Base-by-base conservation (phyloP, 2,329 filamentous ascomycete species). In the Clonostachys rhizophaga region DNA sequence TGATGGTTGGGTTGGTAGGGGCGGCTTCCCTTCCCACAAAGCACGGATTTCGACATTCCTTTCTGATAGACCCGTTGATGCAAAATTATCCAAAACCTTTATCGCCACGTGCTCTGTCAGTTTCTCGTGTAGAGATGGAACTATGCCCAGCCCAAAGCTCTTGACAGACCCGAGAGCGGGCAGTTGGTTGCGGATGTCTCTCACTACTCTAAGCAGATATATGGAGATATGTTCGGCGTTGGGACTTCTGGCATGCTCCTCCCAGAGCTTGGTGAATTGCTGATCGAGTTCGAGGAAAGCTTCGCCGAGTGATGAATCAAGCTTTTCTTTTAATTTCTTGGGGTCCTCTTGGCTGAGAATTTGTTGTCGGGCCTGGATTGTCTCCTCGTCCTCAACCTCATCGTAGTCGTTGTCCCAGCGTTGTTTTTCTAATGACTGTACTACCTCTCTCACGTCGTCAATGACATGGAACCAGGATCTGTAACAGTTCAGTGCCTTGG, bases 11-110 rank as follows among this genome's bases (percentile, higher is more conserved):
- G 83, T 75, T 0, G 92, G 92, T 40, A 96, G 63, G 24, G 81
- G 73, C 0, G 88, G 87, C 36, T 80, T 72, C 1, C 88, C 88
- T 60, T 95, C 90, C 91, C 91, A 96, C 0, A 96, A 71, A 1
- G 79, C 75, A 45, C 83, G 76, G 7, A 85, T 83, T 3, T 76
- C 74, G 1, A 88, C 75, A 30, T 58, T 67, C 47, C 68, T 76
- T 42, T 68, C 63, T 2, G 70, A 63, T 39, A 78, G 62, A 0
- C 69, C 62, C 4, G 60, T 59, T n/a, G 61, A 60, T 2, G 63
- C 54, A 45, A 84, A 72, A 45, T 73, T 59, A 45, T 76, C 64
- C 34, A 87, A 57, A 0, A 81, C 69, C 1, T 70, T 60, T 12
- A 64, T 58, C 0, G 76, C 70, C 2, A 87, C 75, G 30, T 76